Percentiles rank a stretch among this genome's conserved stretches.
phyloP scores from a whole-genome alignment of 768 basidiomycete genomes.

The Thelephora ganbajun region DNA sequence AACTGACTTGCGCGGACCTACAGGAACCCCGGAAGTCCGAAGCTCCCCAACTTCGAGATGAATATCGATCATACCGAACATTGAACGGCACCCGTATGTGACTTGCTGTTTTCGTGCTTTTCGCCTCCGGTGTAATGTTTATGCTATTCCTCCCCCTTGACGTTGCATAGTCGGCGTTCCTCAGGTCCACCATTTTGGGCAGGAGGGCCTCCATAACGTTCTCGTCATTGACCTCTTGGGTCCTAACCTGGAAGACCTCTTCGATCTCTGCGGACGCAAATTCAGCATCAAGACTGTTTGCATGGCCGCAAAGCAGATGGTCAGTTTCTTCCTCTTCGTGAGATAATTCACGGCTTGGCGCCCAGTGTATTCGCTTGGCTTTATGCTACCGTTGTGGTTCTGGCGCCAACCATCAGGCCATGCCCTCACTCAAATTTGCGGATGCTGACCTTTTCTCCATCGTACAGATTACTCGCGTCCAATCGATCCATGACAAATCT shows the following conservation, averaged over 20 bases:
- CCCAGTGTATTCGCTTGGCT: neutral
- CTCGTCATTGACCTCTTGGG: slow-evolving; percentile 90
- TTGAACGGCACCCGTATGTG: slow-evolving; percentile 76
- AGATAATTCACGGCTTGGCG: too few species aligned
- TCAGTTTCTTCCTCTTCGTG: slow-evolving; percentile 28
- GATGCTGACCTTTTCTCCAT: neutral
- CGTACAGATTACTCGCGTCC: slow-evolving; percentile 81
- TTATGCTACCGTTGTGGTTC: neutral
- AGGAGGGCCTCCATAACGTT: slow-evolving; percentile 96
- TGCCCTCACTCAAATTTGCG: neutral
- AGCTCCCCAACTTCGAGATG: slow-evolving; percentile 93
- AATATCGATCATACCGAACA: slow-evolving; percentile 95
- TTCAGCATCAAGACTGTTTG: slow-evolving; percentile 97
- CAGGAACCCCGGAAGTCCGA: slow-evolving; percentile 95
- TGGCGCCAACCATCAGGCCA: neutral
- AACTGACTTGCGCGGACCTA: slow-evolving; percentile 5
- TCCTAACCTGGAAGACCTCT: slow-evolving; percentile 95
- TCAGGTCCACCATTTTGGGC: slow-evolving; percentile 97
- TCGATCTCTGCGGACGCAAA: slow-evolving; percentile 98
- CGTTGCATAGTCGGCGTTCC: slow-evolving; percentile 74
- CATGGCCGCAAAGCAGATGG: slow-evolving; percentile 99
- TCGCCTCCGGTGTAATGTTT: neutral
- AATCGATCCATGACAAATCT: slow-evolving; percentile 96
- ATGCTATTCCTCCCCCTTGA: neutral
- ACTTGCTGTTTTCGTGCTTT: slow-evolving; percentile 1